Conservation (phyloP, 106 monocot species). For the Platanthera guangdongensis region DNA sequence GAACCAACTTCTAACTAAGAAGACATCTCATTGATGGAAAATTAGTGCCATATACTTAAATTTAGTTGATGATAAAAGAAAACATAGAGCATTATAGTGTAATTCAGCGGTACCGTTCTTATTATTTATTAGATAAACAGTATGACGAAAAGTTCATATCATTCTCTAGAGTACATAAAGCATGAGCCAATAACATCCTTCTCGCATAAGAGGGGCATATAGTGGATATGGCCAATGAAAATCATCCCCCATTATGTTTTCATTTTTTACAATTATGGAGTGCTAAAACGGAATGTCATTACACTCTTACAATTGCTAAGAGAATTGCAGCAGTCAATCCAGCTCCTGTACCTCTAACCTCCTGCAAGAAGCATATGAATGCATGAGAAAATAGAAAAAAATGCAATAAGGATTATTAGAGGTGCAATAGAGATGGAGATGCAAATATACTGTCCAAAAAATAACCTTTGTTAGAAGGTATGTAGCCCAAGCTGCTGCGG, state of each 20-base stretch:
- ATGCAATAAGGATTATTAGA: constrained; percentile 1
- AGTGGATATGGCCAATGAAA: not conserved
- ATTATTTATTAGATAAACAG: not conserved
- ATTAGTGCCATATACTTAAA: not conserved
- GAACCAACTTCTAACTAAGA: not conserved
- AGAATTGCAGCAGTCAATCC: constrained; percentile 86
- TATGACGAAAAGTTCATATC: not conserved
- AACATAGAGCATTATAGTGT: not conserved
- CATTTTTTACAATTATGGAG: not conserved
- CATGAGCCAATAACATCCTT: not conserved
- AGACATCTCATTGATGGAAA: not conserved
- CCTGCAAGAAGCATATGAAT: constrained; percentile 37
- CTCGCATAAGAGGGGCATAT: not conserved
- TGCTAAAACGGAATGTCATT: constrained; percentile 1
- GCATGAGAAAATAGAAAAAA: not conserved
- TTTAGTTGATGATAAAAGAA: not conserved
- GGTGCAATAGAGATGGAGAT: not conserved
- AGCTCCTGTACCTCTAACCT: constrained; percentile 93
- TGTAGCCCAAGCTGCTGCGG: constrained; percentile 94
- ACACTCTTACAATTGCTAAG: constrained; percentile 65
- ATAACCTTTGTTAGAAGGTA: constrained; percentile 88
- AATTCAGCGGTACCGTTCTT: not conserved
- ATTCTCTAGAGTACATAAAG: not conserved
- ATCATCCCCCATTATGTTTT: not conserved
- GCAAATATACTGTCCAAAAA: constrained; percentile 7